A percentile compares a stretch with the other conserved stretches of the same genome.
Conservation (phyloP, 2,329 filamentous ascomycete genomes). For the Beauveria caledonica region DNA sequence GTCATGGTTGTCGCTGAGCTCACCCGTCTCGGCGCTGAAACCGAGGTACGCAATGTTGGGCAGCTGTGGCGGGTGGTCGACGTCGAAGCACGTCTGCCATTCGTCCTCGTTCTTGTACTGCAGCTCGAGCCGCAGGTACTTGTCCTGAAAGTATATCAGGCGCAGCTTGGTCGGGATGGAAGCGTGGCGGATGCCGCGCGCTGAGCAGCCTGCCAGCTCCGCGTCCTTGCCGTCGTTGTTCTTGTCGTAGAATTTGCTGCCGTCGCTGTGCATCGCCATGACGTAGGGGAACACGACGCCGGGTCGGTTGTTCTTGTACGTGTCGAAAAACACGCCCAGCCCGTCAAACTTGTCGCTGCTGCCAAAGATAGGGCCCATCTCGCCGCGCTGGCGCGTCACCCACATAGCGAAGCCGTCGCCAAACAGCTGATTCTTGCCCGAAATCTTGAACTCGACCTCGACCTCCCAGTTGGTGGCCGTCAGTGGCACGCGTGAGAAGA, state of each 20-base stretch:
- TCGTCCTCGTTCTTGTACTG: slow-evolving; percentile 87
- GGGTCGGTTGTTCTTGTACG: slow-evolving; percentile 98
- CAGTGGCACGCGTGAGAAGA: slow-evolving; percentile 87
- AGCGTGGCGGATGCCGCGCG: slow-evolving; percentile 77
- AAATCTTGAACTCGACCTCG: slow-evolving; percentile 90
- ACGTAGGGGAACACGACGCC: slow-evolving; percentile 94
- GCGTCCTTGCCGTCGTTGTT: slow-evolving; percentile 87
- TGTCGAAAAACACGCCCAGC: slow-evolving; percentile 91
- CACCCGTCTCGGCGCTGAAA: slow-evolving; percentile 84
- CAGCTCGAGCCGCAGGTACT: slow-evolving; percentile 79
- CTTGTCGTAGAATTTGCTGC: slow-evolving; percentile 83
- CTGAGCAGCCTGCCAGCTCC: slow-evolving; percentile 91
- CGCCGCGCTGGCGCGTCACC: slow-evolving; percentile 87
- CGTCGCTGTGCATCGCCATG: slow-evolving; percentile 97
- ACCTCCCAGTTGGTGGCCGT: slow-evolving; percentile 99
- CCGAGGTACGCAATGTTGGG: slow-evolving; percentile 69
- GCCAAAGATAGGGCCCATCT: slow-evolving; percentile 78
- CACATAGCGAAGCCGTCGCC: slow-evolving; percentile 97
- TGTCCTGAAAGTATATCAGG: slow-evolving; percentile 95
- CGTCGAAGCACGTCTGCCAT: slow-evolving; percentile 86
- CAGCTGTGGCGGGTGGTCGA: slow-evolving; percentile 61
- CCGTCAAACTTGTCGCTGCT: slow-evolving; percentile 85
- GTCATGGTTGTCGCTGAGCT: slow-evolving; percentile 96
- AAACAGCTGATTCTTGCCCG: slow-evolving; percentile 80
- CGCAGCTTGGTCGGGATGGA: slow-evolving; percentile 74